Conservation (phyloP, 2,329 filamentous ascomycete species). For the Fusarium graminum region DNA sequence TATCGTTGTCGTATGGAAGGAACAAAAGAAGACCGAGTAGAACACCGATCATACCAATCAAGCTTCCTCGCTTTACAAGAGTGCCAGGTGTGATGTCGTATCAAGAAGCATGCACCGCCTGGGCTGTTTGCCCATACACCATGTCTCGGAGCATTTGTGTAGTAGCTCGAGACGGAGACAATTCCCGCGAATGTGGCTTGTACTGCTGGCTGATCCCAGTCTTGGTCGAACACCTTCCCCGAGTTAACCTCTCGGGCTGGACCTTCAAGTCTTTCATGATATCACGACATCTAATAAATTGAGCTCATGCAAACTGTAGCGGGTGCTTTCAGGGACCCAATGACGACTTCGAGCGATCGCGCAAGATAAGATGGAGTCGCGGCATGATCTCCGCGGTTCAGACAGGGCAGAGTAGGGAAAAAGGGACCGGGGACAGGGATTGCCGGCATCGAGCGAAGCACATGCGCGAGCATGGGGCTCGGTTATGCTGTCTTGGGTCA, state of each 20-base stretch:
- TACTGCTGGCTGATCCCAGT: slow-evolving; percentile 33
- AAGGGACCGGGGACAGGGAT: slow-evolving; percentile 28
- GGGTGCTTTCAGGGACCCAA: slow-evolving; percentile 28
- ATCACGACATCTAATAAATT: slow-evolving; percentile 10
- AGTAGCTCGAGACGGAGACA: slow-evolving; percentile 16
- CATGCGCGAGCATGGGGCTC: slow-evolving; percentile 26
- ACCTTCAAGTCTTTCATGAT: slow-evolving; percentile 11
- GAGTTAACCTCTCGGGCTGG: slow-evolving; percentile 10
- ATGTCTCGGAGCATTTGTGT: slow-evolving; percentile 37
- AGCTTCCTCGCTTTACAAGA: slow-evolving; percentile 3
- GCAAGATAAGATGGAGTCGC: slow-evolving; percentile 19
- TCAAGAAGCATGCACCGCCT: slow-evolving; percentile 23
- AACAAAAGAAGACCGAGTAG: slow-evolving; percentile 30
- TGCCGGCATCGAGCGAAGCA: slow-evolving; percentile 32
- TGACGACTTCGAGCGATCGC: slow-evolving; percentile 37
- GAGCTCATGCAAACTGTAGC: slow-evolving; percentile 7
- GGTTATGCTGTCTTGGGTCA: slow-evolving; percentile 21
- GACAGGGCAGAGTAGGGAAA: slow-evolving; percentile 7
- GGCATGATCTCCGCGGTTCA: slow-evolving; percentile 34
- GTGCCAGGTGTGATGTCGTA: slow-evolving; percentile 30
- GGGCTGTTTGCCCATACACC: not conserved
- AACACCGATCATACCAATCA: slow-evolving; percentile 5
- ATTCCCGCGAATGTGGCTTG: slow-evolving; percentile 35
- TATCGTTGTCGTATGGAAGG: slow-evolving; percentile 14
- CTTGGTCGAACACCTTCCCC: slow-evolving; percentile 32